Evolutionary conservation across 495 filamentous ascomycete genomes (phyloP).

Genomic region (Talaromyces stipitatus): DNA sequence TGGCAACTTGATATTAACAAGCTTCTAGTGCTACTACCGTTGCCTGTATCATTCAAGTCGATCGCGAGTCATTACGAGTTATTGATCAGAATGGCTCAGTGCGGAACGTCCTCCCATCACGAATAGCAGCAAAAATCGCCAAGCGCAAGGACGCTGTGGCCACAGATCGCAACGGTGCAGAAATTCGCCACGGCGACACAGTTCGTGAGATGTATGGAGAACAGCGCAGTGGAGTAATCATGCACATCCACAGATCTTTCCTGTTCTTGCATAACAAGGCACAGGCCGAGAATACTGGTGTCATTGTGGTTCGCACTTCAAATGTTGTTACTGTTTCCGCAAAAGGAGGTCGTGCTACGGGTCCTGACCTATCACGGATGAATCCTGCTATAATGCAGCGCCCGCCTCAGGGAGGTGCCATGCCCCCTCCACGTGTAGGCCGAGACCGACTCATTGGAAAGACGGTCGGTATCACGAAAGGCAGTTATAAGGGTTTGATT

Average conservation of each 20-base stretch:
- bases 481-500: constrained; percentile 83
- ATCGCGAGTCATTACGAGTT: constrained; percentile 82
- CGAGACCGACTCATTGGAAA: constrained; percentile 84
- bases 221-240: constrained; percentile 73
- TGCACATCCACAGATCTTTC: constrained; percentile 85
- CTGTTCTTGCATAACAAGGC: constrained; percentile 79
- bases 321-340: constrained; percentile 85
- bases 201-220: constrained; percentile 88
- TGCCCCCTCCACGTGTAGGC: constrained; percentile 71
- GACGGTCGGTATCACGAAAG: constrained; percentile 77
- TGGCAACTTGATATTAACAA: constrained; percentile 22
- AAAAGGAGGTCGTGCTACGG: constrained; percentile 68
- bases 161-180: constrained; percentile 86
- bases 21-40: constrained; percentile 65
- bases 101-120: constrained; percentile 77
- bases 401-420: constrained; percentile 39
- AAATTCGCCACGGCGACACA: constrained; percentile 84
- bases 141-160: constrained; percentile 76
- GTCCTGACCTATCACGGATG: constrained; percentile 82
- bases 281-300: constrained; percentile 80
- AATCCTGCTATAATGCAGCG: constrained; percentile 78
- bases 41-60: constrained; percentile 87
- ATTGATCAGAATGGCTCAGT: constrained; percentile 83
- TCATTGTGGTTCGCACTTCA: constrained; percentile 79
- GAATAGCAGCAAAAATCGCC: constrained; percentile 79